Conservation (phyloP, 345 rosid genomes). For the Eucalyptus marginata region DNA sequence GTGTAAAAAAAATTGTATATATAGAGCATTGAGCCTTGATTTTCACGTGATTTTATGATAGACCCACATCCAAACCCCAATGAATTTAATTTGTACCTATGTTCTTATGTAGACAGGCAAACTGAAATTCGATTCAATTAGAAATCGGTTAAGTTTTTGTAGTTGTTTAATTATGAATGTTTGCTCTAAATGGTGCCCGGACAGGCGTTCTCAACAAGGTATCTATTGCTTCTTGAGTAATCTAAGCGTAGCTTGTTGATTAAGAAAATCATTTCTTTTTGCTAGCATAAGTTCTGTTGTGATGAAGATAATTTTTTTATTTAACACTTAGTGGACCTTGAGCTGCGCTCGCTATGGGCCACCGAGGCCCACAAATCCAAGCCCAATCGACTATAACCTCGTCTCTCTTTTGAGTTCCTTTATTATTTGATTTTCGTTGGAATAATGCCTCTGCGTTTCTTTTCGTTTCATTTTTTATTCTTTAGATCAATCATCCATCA, state of each 20-base stretch:
- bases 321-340: not conserved
- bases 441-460: not conserved
- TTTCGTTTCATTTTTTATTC: not conserved
- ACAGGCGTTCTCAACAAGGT: not conserved
- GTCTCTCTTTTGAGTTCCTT: not conserved
- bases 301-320: not conserved
- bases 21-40: not conserved
- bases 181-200: not conserved
- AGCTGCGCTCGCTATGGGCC: not conserved
- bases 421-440: not conserved
- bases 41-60: not conserved
- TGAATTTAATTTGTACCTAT: fast-evolving
- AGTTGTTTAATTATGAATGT: not conserved
- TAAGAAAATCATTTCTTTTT: not conserved
- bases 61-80: fast-evolving
- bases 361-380: not conserved
- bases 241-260: not conserved
- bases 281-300: not conserved
- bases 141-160: fast-evolving
- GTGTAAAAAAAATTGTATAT: too few species aligned
- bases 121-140: not conserved
- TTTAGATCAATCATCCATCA: not conserved
- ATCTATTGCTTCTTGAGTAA: not conserved
- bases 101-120: fast-evolving
- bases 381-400: not conserved